Evolutionary conservation across 202 grass and related monocot species (phyloP).

Genomic region (Schoenoplectus tabernaemontani): DNA sequence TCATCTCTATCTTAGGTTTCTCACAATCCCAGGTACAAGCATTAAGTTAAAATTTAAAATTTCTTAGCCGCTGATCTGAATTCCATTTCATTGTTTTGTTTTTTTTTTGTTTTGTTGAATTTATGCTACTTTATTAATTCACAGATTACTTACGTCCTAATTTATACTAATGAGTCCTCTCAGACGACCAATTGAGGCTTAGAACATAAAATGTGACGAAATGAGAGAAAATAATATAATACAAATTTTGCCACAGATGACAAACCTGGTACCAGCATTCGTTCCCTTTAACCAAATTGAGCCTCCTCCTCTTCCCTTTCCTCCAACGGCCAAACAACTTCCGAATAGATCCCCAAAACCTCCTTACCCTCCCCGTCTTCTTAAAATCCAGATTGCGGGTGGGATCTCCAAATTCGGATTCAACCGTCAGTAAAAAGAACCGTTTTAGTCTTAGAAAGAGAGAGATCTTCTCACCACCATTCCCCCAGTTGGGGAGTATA

Average conservation of each 20-base stretch:
- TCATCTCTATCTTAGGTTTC: no score
- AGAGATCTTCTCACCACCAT: constrained; percentile 47
- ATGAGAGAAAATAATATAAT: neutral
- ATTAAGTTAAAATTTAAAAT: no score
- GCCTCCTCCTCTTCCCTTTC: neutral
- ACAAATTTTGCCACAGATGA: neutral
- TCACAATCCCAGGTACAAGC: no score
- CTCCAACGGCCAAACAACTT: neutral
- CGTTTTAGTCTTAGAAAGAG: constrained; percentile 55
- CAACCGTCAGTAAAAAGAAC: constrained; percentile 32
- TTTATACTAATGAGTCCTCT: neutral
- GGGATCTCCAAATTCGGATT: constrained; percentile 25
- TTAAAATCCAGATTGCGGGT: neutral
- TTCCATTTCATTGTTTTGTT: neutral
- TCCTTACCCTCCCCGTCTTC: constrained; percentile 7
- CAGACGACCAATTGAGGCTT: neutral
- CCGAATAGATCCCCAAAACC: neutral
- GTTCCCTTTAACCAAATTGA: neutral
- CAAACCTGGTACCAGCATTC: neutral
- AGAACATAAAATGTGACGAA: neutral
- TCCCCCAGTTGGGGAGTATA: constrained; percentile 47
- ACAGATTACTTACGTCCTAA: neutral
- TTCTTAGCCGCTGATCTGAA: neutral
- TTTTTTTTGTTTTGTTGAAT: neutral
- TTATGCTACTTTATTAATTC: neutral